Base-by-base conservation (phyloP, 768 basidiomycete genomes). In the Russula compacta region DNA sequence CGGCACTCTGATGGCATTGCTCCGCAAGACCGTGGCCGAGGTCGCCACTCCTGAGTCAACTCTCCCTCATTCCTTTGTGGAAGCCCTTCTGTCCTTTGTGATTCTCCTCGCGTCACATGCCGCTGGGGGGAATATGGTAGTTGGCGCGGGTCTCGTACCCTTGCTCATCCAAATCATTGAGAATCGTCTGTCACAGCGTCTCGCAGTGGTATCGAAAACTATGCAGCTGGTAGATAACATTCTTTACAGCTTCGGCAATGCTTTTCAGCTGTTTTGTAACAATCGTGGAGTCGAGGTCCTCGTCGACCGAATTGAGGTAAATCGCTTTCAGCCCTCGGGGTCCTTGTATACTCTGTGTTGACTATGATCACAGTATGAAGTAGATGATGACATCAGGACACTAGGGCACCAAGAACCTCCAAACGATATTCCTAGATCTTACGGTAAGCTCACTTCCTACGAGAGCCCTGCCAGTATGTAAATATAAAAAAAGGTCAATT, bases 211-310 rank as follows among this genome's bases (percentile, higher is more conserved):
- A 1, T 89, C 92, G 24, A 95, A 93, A 73, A 87, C 90, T 0
- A 89, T 93, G 83, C 89, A 92, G 60, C 77, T 98, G 14, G 80
- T 98, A 63, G 97, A 98, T 72, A 92, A 88, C 69, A 86, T 97
- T 46, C 78, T 98, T 19, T 98, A 95, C 70, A 87, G 89, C 54
- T 94, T 88, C 68, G 79, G 85, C 21, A 93, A 88, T 61, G 92
- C 90, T 0, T 92, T 98, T 69, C 84, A 85, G 63, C 75, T 94
- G 11, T 98, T 95, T 73, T 89, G 86, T 71, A 82, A 86, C 46
- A 84, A 85, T 0, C 83, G 84, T 19, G 97, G 97, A 11, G 85
- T 99, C 12, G 86, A 90, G 53, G 80, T 83, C 4, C 81, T 98
- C 15, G 92, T 97, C 9, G 83, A 86, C 49, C 81, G 93, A 63